Percentiles rank a stretch among this genome's conserved stretches.
Conservation (phyloP, 495 filamentous ascomycete genomes). For the Ascobolus immersus region DNA sequence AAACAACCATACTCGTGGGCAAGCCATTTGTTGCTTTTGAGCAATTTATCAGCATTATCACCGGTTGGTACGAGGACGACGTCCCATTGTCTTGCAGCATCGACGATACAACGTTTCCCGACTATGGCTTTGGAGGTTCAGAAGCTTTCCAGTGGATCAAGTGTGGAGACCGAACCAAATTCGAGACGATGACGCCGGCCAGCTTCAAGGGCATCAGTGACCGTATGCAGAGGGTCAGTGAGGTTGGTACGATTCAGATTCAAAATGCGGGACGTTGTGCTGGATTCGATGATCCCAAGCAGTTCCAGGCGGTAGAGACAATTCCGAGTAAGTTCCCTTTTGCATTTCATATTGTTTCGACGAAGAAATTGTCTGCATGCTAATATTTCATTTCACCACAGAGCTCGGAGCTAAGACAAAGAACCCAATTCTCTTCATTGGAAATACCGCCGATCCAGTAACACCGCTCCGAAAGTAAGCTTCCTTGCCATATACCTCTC, state of each 20-base stretch:
- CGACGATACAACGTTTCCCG: too few relatives aligned
- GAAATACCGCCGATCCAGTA: slow-evolving; percentile 31
- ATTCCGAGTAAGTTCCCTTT: not conserved
- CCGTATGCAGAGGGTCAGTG: slow-evolving; percentile 20
- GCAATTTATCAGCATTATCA: too few relatives aligned
- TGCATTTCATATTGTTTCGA: too few relatives aligned
- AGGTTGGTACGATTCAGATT: not conserved
- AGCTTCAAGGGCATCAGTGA: slow-evolving; percentile 16
- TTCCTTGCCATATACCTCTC: too few relatives aligned
- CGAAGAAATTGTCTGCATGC: slow-evolving; percentile 10
- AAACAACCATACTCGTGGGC: too few relatives aligned
- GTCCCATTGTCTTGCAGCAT: too few relatives aligned
- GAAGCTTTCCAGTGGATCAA: too few relatives aligned
- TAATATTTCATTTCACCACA: not conserved
- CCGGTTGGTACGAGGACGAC: too few relatives aligned
- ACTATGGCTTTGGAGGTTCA: too few relatives aligned
- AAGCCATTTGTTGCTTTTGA: too few relatives aligned
- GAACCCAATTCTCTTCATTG: slow-evolving; percentile 28
- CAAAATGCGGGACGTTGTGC: slow-evolving; percentile 11
- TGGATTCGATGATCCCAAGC: slow-evolving; percentile 32
- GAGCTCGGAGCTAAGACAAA: slow-evolving; percentile 24
- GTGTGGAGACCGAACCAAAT: too few relatives aligned
- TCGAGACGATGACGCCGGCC: slow-evolving; percentile 9
- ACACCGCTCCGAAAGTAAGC: slow-evolving; percentile 26
- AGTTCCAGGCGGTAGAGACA: slow-evolving; percentile 12